Percentiles rank a stretch among this genome's conserved stretches.
Evolutionary conservation across 2,329 filamentous ascomycete species (phyloP).

Genomic region (Trichoderma afroharzianum): DNA sequence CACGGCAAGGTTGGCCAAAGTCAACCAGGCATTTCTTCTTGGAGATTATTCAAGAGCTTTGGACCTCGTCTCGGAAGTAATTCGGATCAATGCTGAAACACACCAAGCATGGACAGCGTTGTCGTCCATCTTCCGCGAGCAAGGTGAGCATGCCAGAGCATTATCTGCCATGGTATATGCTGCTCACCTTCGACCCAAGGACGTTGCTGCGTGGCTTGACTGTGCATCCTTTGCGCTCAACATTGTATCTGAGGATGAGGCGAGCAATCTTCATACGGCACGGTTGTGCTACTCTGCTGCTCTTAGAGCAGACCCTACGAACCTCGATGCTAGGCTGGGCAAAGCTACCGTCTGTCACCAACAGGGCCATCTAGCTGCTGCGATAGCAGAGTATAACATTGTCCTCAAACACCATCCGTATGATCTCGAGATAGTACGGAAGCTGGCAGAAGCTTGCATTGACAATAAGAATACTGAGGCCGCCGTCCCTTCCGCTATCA

Average conservation of each 20-base stretch:
- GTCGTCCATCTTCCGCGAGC: slow-evolving; percentile 58
- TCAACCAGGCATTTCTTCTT: slow-evolving; percentile 64
- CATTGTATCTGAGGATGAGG: slow-evolving; percentile 45
- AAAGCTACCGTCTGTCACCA: slow-evolving; percentile 57
- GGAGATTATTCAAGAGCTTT: slow-evolving; percentile 58
- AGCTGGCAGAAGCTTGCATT: slow-evolving; percentile 54
- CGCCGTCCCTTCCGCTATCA: slow-evolving; percentile 39
- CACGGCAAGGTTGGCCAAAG: slow-evolving; percentile 61
- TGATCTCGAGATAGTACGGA: slow-evolving; percentile 53
- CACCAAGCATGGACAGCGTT: slow-evolving; percentile 62
- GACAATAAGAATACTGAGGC: slow-evolving; percentile 47
- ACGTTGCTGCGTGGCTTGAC: slow-evolving; percentile 56
- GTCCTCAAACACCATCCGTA: slow-evolving; percentile 50
- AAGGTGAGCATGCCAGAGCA: slow-evolving; percentile 54
- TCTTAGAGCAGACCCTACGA: slow-evolving; percentile 53
- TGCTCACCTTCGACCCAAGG: slow-evolving; percentile 59
- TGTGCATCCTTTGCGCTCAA: slow-evolving; percentile 56
- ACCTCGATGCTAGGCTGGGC: slow-evolving; percentile 55
- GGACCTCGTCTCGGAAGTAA: slow-evolving; percentile 57
- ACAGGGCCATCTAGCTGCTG: slow-evolving; percentile 50
- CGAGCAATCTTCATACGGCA: slow-evolving; percentile 50
- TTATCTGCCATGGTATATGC: slow-evolving; percentile 59
- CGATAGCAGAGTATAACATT: slow-evolving; percentile 54
- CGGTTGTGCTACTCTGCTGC: slow-evolving; percentile 58
- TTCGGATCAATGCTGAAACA: slow-evolving; percentile 65